Conservation (phyloP, 345 rosid species). For the Syzygium aromaticum region DNA sequence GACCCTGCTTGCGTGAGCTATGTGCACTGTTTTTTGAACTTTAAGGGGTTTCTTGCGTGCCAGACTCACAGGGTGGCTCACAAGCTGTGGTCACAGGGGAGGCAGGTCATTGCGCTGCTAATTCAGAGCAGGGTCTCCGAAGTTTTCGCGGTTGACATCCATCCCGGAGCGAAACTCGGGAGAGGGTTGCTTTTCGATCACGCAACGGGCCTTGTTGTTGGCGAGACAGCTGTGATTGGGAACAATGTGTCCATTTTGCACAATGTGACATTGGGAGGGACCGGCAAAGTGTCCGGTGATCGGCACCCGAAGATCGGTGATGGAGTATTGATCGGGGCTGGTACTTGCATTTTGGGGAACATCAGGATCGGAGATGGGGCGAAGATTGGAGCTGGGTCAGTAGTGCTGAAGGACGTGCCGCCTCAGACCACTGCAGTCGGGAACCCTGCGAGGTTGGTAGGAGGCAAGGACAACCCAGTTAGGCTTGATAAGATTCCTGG, state of each 20-base stretch:
- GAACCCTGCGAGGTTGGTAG: conserved; percentile 82
- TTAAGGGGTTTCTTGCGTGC: conserved; percentile 70
- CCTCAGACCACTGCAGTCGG: conserved; percentile 83
- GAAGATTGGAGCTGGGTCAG: conserved; percentile 89
- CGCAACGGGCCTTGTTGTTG: conserved; percentile 74
- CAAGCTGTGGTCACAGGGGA: conserved; percentile 57
- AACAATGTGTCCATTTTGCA: conserved; percentile 83
- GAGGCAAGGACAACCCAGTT: conserved; percentile 80
- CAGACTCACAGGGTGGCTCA: conserved; percentile 84
- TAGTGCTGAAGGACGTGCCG: conserved; percentile 78
- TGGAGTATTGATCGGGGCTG: conserved; percentile 92
- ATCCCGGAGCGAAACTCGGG: conserved; percentile 87
- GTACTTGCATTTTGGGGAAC: conserved; percentile 86
- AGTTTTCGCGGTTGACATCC: conserved; percentile 79
- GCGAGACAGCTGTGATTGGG: conserved; percentile 94
- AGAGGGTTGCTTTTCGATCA: conserved; percentile 72
- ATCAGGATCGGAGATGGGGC: conserved; percentile 90
- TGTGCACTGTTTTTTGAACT: conserved; percentile 70
- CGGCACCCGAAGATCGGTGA: conserved; percentile 95
- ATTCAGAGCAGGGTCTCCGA: conserved; percentile 74
- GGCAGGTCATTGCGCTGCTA: conserved; percentile 51
- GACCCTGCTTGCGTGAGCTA: conserved; percentile 84
- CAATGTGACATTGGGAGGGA: conserved; percentile 86
- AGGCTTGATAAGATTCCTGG: conserved; percentile 77
- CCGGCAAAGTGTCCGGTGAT: conserved; percentile 77